A percentile compares a stretch with the other conserved stretches of the same genome.
Evolutionary conservation across 2,329 filamentous ascomycete species (phyloP).

Genomic region (Tolypocladium guangdongense): DNA sequence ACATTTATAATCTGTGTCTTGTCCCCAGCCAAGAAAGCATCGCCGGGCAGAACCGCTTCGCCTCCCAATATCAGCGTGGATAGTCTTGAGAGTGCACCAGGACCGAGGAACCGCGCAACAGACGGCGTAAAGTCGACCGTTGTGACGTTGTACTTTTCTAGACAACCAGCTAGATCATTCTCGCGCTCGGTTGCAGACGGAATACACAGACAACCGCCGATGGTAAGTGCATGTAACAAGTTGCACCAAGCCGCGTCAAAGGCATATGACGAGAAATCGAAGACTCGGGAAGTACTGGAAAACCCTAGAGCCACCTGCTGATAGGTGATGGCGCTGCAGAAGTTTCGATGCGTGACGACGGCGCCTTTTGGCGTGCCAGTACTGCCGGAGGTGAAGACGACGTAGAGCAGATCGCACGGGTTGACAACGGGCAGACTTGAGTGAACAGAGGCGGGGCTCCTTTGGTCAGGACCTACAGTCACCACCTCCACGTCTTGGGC

Average conservation of each 20-base stretch:
- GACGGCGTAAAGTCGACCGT: conserved; percentile 9
- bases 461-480: not conserved
- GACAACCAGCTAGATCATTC: conserved; percentile 4
- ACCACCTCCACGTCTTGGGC: not conserved
- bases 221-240: conserved; percentile 7
- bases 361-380: conserved; percentile 14
- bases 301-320: conserved; percentile 9
- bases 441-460: not conserved
- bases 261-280: conserved; percentile 12
- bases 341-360: conserved; percentile 8
- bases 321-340: conserved; percentile 6
- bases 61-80: conserved; percentile 9
- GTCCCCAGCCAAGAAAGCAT: conserved; percentile 4
- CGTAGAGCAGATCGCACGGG: conserved; percentile 6
- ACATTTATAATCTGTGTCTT: conserved; percentile 9
- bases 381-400: conserved; percentile 11
- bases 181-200: conserved; percentile 5
- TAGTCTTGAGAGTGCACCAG: conserved; percentile 3
- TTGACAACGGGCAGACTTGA: not conserved
- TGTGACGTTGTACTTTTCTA: conserved; percentile 4
- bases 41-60: conserved; percentile 4
- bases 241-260: conserved; percentile 11
- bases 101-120: conserved; percentile 6
- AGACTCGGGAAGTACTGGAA: conserved; percentile 6
- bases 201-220: conserved; percentile 10